Evolutionary conservation across 75 land plant genomes (phyloP).

Genomic region (Azolla pinnata): DNA sequence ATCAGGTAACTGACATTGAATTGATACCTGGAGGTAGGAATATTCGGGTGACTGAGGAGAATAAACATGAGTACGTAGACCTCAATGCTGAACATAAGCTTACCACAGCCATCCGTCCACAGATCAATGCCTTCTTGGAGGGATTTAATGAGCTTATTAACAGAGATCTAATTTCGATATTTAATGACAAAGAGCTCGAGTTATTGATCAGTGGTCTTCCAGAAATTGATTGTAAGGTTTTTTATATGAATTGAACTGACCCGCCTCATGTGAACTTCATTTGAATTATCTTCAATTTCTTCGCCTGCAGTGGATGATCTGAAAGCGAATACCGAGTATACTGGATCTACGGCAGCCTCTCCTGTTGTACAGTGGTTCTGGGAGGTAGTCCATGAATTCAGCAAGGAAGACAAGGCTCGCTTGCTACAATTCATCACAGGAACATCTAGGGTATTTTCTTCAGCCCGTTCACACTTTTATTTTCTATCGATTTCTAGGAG

Average conservation of each 20-base stretch:
- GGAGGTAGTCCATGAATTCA: constrained; percentile 21
- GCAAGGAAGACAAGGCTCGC: constrained; percentile 29
- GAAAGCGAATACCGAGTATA: constrained; percentile 19
- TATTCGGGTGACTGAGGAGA: constrained; percentile 37
- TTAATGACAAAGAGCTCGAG: constrained; percentile 29
- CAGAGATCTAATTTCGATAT: constrained; percentile 15
- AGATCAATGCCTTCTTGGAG: constrained; percentile 21
- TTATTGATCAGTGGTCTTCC: constrained; percentile 23
- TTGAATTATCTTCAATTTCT: not conserved
- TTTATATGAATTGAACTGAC: no score
- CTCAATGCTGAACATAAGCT: constrained; percentile 15
- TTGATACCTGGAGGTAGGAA: constrained; percentile 34
- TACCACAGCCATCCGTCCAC: constrained; percentile 13
- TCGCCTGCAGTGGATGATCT: constrained; percentile 20
- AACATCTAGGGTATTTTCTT: constrained; percentile 35
- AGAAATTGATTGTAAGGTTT: constrained; percentile 18
- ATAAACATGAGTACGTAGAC: constrained; percentile 31
- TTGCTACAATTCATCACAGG: constrained; percentile 41
- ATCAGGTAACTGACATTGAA: constrained; percentile 33
- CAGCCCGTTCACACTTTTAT: not conserved
- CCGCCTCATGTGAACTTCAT: no score
- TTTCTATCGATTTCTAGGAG: no score
- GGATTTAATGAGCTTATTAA: constrained; percentile 17
- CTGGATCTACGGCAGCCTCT: constrained; percentile 12
- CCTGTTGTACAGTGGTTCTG: constrained; percentile 24